These are phyloP conservation scores for Neobulgaria alba DNA, from an alignment of 2,329 filamentous ascomycete genomes.

Conservation along the genomic window DNA sequence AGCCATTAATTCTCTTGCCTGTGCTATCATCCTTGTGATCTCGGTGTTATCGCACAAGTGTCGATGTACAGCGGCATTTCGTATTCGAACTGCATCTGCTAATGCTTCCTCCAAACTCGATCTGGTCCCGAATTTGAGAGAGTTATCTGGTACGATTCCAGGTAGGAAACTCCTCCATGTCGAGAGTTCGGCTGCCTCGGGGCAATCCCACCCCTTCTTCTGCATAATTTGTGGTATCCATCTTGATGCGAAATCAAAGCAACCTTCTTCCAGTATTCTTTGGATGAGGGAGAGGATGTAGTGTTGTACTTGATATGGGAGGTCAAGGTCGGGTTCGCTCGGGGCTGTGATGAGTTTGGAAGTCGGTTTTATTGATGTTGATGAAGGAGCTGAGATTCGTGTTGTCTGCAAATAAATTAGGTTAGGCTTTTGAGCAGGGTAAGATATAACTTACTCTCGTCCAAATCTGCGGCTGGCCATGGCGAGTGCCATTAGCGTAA, in stretches of 20 bases:
- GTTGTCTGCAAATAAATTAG: not conserved
- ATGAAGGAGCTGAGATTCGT: not conserved
- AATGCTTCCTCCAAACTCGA: constrained; percentile 17
- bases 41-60: constrained; percentile 25
- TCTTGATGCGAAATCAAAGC: constrained; percentile 24
- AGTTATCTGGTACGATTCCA: constrained; percentile 13
- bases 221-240: constrained; percentile 22
- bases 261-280: constrained; percentile 26
- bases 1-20: constrained; percentile 24
- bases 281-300: constrained; percentile 27
- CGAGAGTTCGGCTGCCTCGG: constrained; percentile 25
- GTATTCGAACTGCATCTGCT: constrained; percentile 22
- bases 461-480: no score
- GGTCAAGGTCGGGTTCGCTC: constrained; percentile 19
- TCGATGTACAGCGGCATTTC: constrained; percentile 25
- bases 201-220: constrained; percentile 22
- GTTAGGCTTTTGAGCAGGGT: not conserved
- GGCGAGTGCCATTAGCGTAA: constrained; percentile 1
- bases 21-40: constrained; percentile 19
- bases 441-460: constrained; percentile 14
- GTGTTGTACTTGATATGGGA: constrained; percentile 30
- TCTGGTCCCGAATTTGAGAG: constrained; percentile 13
- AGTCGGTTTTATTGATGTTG: constrained; percentile 1
- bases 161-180: constrained; percentile 23
- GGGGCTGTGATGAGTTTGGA: constrained; percentile 2